These are phyloP conservation scores for Saccharomyces eubayanus DNA, from an alignment of 805 yeast species.

Conservation along the genomic window DNA sequence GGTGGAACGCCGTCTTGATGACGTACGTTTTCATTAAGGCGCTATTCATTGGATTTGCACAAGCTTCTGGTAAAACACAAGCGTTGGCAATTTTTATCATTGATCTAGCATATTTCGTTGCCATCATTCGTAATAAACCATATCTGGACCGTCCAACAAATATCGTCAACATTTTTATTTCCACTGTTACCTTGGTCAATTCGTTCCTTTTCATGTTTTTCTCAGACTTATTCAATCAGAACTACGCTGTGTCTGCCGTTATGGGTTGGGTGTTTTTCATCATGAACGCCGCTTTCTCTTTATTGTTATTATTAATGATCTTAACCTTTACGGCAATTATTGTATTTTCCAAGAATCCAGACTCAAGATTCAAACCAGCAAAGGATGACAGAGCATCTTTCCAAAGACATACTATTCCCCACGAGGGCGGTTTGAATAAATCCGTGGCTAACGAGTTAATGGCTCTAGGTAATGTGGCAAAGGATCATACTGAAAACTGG, in stretches of 20 bases:
- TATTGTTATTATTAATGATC: constrained; percentile 61
- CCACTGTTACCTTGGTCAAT: constrained; percentile 63
- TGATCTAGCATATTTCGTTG: constrained; percentile 61
- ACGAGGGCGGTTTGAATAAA: constrained; percentile 25
- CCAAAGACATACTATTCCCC: constrained; percentile 39
- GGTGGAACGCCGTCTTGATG: constrained; percentile 67
- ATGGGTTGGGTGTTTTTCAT: constrained; percentile 91
- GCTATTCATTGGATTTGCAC: constrained; percentile 68
- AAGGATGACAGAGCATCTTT: constrained; percentile 89
- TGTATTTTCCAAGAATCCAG: constrained; percentile 74
- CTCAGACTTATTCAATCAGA: constrained; percentile 75
- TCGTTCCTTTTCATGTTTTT: constrained; percentile 81
- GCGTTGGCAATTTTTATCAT: constrained; percentile 66
- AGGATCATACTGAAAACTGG: constrained; percentile 67
- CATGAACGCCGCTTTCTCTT: constrained; percentile 80
- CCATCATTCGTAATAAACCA: constrained; percentile 58
- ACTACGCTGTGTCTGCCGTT: constrained; percentile 69
- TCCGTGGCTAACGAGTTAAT: constrained; percentile 44
- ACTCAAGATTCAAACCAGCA: constrained; percentile 79
- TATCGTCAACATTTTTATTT: constrained; percentile 60
- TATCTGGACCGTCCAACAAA: constrained; percentile 78
- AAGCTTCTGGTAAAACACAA: constrained; percentile 72
- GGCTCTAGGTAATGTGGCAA: constrained; percentile 75
- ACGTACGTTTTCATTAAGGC: constrained; percentile 57
- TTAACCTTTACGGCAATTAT: constrained; percentile 56